Base-by-base conservation (phyloP, 1,284 basidiomycete genomes). In the Ceratobasidium sp. region DNA sequence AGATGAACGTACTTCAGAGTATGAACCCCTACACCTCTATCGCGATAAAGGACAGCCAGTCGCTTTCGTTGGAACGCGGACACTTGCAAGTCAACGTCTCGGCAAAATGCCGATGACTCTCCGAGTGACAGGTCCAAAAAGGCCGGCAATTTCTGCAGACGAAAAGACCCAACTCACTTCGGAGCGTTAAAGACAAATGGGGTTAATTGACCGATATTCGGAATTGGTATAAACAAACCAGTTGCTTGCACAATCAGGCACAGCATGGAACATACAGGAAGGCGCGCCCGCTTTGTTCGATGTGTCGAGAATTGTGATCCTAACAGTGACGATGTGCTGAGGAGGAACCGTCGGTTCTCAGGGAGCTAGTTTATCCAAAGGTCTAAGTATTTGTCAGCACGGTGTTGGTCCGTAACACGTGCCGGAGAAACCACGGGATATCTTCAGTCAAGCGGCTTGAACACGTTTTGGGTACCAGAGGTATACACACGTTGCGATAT, bases 351-450 rank as follows among this genome's bases (percentile, higher is more conserved):
- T n/a, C n/a, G 46, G 67, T 55, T 69, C 67, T 55, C 6, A 33
- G 55, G 44, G 46, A 28, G 58, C 23, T 66, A 56, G 61, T 66
- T 64, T 76, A 20, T 51, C 15, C 18, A 49, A 55, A 51, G 39
- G 58, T 26, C 44, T 13, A 2, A 10, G 49, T n/a, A 2, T 73
- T 49, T 51, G 60, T 73, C 56, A 73, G 60, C 71, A 61, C 23
- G 73, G 33, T 7, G 23, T 76, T 58, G 73, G 73, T 28, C 60
- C 73, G 73, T 28, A 46, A 40, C 63, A 51, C 46, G 73, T 76
- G 49, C 51, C 73, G 73, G 73, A 56, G 49, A 76, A 76, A 76
- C 63, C 40, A 53, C 73, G 73, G 73, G 61, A 51, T 55, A 53
- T 76, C 64, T n/a, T 12, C 6, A 49, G 6, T 28, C 73, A 66